A percentile compares a stretch with the other conserved stretches of the same genome.
Conservation (phyloP, 2,329 filamentous ascomycete species). For the Penicillium sp. region DNA sequence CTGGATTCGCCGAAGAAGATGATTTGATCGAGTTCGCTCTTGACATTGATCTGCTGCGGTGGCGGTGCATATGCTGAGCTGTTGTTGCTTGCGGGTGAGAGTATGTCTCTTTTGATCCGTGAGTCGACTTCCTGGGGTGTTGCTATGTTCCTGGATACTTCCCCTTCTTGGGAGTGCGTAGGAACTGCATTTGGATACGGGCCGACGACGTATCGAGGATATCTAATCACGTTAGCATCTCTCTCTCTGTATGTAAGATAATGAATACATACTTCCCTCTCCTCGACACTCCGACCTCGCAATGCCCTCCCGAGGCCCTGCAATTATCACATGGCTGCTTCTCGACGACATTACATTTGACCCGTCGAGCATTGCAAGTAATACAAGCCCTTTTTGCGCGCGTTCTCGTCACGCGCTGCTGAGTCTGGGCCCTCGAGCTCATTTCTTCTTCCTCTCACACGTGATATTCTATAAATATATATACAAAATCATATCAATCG, state of each 20-base stretch:
- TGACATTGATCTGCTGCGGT: neutral
- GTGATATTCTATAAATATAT: neutral
- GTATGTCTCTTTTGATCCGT: constrained; percentile 7
- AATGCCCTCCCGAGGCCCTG: constrained; percentile 31
- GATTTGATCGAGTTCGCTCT: constrained; percentile 21
- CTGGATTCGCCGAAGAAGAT: constrained; percentile 48
- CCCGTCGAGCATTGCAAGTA: constrained; percentile 43
- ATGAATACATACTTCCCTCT: constrained; percentile 39
- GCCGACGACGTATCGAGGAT: constrained; percentile 15
- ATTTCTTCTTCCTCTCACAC: neutral
- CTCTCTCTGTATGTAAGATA: constrained; percentile 10
- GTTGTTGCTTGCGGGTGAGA: constrained; percentile 10
- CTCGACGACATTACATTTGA: constrained; percentile 46
- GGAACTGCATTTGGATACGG: constrained; percentile 3
- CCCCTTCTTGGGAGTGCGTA: neutral
- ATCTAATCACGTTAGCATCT: constrained; percentile 14
- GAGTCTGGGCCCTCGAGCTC: constrained; percentile 9
- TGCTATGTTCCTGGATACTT: neutral
- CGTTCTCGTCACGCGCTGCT: constrained; percentile 14
- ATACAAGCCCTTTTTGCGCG: constrained; percentile 43
- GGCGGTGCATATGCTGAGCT: neutral
- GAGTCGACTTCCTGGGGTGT: neutral
- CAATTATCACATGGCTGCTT: constrained; percentile 44
- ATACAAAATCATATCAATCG: neutral
- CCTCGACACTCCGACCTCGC: constrained; percentile 41